Evolutionary conservation across 2,329 filamentous ascomycete species (phyloP).

Genomic region (Shiraia sp.): DNA sequence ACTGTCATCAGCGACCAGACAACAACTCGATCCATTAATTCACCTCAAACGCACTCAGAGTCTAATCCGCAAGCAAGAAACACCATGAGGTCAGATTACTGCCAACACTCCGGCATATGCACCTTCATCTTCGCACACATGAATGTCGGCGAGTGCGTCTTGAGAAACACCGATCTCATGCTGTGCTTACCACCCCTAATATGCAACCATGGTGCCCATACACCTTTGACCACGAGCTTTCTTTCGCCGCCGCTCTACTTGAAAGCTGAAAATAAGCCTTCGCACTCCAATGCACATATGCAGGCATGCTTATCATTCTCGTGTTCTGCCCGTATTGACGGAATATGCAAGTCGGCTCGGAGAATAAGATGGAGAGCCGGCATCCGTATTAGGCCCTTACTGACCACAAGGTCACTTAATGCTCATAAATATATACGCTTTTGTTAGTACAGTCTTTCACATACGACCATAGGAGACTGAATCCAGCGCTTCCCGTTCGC

Average conservation of each 20-base stretch:
- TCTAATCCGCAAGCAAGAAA: neutral
- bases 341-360: conserved; percentile 1
- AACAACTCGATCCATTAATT: conserved; percentile 1
- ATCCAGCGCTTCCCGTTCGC: conserved; percentile 2
- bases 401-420: no score
- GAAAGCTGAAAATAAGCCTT: neutral
- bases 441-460: no score
- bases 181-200: no score
- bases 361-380: conserved; percentile 1
- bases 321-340: neutral
- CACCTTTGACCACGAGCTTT: no score
- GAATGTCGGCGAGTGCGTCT: conserved; percentile 5
- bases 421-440: no score
- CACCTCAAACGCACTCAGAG: neutral
- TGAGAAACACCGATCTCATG: conserved; percentile 4
- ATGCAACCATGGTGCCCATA: no score
- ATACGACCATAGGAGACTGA: conserved; percentile 3
- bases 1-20: conserved; percentile 2
- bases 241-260: no score
- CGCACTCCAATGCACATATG: neutral
- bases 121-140: conserved; percentile 3
- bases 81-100: conserved; percentile 3
- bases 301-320: neutral
- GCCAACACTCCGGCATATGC: neutral
- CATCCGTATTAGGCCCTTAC: neutral